Evolutionary conservation across 495 filamentous ascomycete genomes (phyloP), one percentile per base, ranked within the genome.

Genomic region (Talaromyces borbonicus): DNA sequence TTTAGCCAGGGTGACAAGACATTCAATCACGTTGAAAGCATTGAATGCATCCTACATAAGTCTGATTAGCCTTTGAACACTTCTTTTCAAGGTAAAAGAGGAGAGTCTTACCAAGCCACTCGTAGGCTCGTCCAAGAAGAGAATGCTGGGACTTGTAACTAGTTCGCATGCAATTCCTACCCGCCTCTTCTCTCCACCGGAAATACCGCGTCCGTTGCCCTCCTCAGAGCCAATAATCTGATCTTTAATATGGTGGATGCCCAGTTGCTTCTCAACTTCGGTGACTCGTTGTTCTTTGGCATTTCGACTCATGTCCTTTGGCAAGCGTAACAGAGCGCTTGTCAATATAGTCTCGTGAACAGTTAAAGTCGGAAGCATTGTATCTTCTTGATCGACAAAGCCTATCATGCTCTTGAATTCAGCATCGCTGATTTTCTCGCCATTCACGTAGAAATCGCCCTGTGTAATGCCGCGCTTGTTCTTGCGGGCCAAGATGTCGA

Each of bases 161-260:
- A 98, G 72, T 59, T 98, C 92, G 65, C 92, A 97, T 49, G 92
- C 92, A 62, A 98, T 98, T 7, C 89, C 89, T 36, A 98, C 93
- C 51, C 92, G 75, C 43, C 92, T 79, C 66, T 97, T 97, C 63
- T 98, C 92, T 49, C 92, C 92, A 37, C 92, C 92, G 42, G 92
- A 98, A 26, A 98, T 95, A 16, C 92, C 92, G 39, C 92, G 86
- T 8, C 89, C 87, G 45, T 81, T 85, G 41, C 90, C 87, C 68
- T 98, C 92, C 67, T 97, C 93, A 1, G 90, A 97, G n/a, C 93
- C 92, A 54, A 98, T 95, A 23, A 94, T 62, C 41, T 94, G 92
- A 62, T 98, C 85, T 35, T 83, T 84, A 52, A 98, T 98, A 54
- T 85, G 78, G 49, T 83, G 77, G 36, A 98, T 98, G 1, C 92